Evolutionary conservation across 192 early-diverging fungal genomes (phyloP).

Genomic region (Coemansia sp.): DNA sequence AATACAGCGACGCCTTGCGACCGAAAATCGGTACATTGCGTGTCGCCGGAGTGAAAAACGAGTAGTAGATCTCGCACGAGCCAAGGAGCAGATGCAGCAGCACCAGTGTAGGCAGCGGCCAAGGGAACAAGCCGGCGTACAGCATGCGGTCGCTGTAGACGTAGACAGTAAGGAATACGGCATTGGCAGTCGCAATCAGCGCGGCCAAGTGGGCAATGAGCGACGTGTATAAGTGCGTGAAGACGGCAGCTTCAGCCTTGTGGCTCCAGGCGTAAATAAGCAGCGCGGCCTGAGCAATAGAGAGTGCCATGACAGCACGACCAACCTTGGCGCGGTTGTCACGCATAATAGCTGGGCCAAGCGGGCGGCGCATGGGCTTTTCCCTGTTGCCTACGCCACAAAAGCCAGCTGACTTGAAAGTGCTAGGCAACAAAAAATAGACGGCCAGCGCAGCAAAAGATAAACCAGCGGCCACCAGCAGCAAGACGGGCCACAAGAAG

Average conservation of each 20-base stretch:
- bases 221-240: background rate
- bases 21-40: slow-evolving; percentile 19
- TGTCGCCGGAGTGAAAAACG: slow-evolving; percentile 29
- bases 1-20: slow-evolving; percentile 15
- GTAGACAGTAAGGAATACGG: background rate
- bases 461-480: background rate
- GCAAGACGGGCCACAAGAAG: slow-evolving; percentile 26
- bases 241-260: background rate
- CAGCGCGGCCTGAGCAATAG: slow-evolving; percentile 13
- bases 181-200: background rate
- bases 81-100: slow-evolving; percentile 12
- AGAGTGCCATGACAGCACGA: background rate
- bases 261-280: background rate
- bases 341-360: slow-evolving; percentile 18
- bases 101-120: slow-evolving; percentile 16
- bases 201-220: background rate
- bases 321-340: slow-evolving; percentile 30
- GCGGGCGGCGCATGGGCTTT: slow-evolving; percentile 27
- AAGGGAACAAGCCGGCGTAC: slow-evolving; percentile 29
- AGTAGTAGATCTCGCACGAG: slow-evolving; percentile 23
- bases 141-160: slow-evolving; percentile 17
- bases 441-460: slow-evolving; percentile 8
- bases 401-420: background rate
- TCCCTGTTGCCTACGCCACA: background rate
- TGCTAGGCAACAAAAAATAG: background rate